A percentile compares a stretch with the other conserved stretches of the same genome.
Conservation (phyloP, 345 rosid species). For the Streptanthus diversifolius region DNA sequence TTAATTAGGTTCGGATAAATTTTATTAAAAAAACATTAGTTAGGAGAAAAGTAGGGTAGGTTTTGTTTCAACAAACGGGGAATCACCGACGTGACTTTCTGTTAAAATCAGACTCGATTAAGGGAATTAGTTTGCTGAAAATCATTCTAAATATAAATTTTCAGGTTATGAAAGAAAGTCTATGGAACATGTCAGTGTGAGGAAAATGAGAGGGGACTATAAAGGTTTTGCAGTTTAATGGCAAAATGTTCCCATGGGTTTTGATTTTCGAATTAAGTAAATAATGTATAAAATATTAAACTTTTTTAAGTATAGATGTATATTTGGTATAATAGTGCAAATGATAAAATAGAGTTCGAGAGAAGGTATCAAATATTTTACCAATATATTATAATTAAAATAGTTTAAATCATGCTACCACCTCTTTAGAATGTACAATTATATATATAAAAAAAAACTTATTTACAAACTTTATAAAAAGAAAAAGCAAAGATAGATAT, state of each 20-base stretch:
- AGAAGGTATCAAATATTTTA: no score
- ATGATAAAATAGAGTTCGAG: neutral
- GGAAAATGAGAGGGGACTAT: neutral
- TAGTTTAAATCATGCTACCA: no score
- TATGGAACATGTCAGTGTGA: neutral
- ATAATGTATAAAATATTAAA: neutral
- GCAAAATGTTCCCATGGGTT: neutral
- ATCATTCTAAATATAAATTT: neutral
- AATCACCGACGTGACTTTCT: slow-evolving; percentile 28
- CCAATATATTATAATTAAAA: no score
- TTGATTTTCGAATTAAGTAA: neutral
- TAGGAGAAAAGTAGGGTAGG: slow-evolving; percentile 10
- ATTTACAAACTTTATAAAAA: no score
- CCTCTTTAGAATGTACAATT: no score
- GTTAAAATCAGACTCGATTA: neutral
- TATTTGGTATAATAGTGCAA: neutral
- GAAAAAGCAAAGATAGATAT: no score
- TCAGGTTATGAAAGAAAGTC: neutral
- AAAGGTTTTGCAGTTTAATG: neutral
- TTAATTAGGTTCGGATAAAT: slow-evolving; percentile 4
- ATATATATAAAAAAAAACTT: no score
- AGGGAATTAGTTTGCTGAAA: neutral
- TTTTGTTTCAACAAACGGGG: slow-evolving; percentile 11
- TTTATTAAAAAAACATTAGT: neutral
- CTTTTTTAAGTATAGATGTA: neutral